phyloP scores from a whole-genome alignment of 2,329 filamentous ascomycete species.

The Arachnopeziza araneosa region DNA sequence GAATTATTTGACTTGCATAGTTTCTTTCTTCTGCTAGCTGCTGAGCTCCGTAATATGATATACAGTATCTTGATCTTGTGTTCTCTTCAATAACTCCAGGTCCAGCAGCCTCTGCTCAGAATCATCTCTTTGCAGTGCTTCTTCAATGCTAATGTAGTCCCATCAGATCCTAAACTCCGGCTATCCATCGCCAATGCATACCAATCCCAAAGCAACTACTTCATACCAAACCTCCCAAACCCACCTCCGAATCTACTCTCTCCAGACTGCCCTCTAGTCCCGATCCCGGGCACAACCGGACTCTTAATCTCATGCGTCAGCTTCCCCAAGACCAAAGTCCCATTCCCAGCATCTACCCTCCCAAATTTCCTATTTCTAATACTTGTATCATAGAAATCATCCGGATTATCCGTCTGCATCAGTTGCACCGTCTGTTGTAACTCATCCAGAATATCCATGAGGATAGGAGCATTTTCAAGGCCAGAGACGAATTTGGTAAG shows the following conservation, averaged over 20 bases:
- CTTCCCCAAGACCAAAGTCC: conserved; percentile 89
- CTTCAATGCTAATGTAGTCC: too few relatives aligned
- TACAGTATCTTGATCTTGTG: too few relatives aligned
- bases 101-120: too few relatives aligned
- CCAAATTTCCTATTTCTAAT: conserved; percentile 90
- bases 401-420: conserved; percentile 82
- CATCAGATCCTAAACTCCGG: too few relatives aligned
- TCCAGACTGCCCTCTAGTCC: neutral
- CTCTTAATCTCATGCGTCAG: conserved; percentile 28
- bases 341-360: conserved; percentile 85
- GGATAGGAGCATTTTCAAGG: conserved; percentile 77
- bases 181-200: too few relatives aligned
- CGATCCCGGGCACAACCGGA: neutral
- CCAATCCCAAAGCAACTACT: neutral
- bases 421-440: conserved; percentile 87
- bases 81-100: too few relatives aligned
- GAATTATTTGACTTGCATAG: too few relatives aligned
- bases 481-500: conserved; percentile 81
- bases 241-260: neutral
- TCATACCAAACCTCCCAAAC: neutral
- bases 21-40: too few relatives aligned
- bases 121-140: too few relatives aligned
- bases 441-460: conserved; percentile 86
- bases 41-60: too few relatives aligned
- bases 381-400: conserved; percentile 93